Percentiles rank a stretch among this genome's conserved stretches.
These are phyloP conservation scores for Apophysomyces sp. DNA, from an alignment of 371 early-diverging fungal species.

Conservation along the genomic window DNA sequence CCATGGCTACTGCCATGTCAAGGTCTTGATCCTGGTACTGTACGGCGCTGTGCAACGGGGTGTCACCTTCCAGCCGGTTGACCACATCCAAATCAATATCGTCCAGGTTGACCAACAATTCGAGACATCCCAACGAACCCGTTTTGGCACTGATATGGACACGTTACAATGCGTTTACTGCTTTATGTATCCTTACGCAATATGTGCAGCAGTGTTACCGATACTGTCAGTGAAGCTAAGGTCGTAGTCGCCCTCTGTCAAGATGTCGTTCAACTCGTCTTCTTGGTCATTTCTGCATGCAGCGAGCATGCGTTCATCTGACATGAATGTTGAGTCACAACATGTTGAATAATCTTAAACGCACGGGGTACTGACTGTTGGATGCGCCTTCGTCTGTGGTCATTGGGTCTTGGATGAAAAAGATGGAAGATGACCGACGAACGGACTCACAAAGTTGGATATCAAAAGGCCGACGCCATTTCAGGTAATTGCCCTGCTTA, in stretches of 20 bases:
- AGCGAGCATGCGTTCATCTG: slow-evolving; percentile 56
- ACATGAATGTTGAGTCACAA: neutral
- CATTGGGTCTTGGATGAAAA: slow-evolving; percentile 2
- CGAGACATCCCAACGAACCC: slow-evolving; percentile 60
- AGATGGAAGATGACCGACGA: neutral
- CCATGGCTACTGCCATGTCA: slow-evolving; percentile 53
- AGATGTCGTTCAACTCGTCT: slow-evolving; percentile 40
- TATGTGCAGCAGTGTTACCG: slow-evolving; percentile 69
- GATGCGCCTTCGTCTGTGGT: slow-evolving; percentile 9
- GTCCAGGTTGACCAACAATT: slow-evolving; percentile 49
- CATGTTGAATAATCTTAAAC: neutral
- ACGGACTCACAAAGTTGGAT: neutral
- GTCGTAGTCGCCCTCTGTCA: slow-evolving; percentile 34
- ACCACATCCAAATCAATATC: slow-evolving; percentile 57
- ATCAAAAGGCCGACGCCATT: no score
- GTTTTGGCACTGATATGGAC: slow-evolving; percentile 47
- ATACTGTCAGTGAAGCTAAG: slow-evolving; percentile 59
- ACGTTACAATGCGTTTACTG: neutral
- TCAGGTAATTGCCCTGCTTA: no score
- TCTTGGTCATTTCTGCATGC: slow-evolving; percentile 60
- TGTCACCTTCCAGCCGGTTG: slow-evolving; percentile 57
- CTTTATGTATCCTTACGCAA: slow-evolving; percentile 71
- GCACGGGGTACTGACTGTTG: slow-evolving; percentile 4
- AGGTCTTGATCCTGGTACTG: slow-evolving; percentile 42
- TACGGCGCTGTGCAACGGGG: slow-evolving; percentile 69